phyloP scores from a whole-genome alignment of 2,329 filamentous ascomycete species.

The Stromatinia cepivora region DNA sequence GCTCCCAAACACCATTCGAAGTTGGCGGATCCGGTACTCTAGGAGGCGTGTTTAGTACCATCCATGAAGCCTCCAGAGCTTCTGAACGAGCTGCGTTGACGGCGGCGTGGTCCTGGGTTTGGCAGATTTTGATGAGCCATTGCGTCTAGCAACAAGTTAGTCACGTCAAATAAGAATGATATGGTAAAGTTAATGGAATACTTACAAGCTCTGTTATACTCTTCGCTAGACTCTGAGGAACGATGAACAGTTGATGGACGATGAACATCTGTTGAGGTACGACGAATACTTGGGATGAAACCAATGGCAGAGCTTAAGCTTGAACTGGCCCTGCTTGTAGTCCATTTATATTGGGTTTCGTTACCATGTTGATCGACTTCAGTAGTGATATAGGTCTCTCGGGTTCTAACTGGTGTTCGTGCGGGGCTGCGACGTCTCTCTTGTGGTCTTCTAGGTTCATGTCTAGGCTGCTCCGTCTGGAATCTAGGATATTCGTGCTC shows the following conservation, averaged over 20 bases:
- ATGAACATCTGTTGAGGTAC: not conserved
- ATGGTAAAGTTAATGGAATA: not conserved
- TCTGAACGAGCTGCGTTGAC: not conserved
- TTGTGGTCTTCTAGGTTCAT: not conserved
- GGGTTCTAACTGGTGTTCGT: not conserved
- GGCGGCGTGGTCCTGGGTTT: slow-evolving; percentile 1
- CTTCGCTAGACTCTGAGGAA: slow-evolving; percentile 12
- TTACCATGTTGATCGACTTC: slow-evolving; percentile 10
- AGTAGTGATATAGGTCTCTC: slow-evolving; percentile 5
- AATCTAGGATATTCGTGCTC: not conserved
- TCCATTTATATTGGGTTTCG: not conserved
- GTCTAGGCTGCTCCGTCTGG: not conserved
- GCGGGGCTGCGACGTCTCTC: not conserved
- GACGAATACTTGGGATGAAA: not conserved
- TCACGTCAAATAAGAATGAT: too few relatives aligned
- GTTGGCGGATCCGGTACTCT: slow-evolving; percentile 13
- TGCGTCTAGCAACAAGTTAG: not conserved
- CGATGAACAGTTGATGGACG: not conserved
- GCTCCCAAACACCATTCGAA: not conserved
- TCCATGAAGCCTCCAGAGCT: slow-evolving; percentile 4
- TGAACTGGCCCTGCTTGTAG: not conserved
- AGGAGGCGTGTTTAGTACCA: not conserved
- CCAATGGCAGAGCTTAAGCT: not conserved
- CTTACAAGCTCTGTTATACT: slow-evolving; percentile 12
- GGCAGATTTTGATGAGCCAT: slow-evolving; percentile 8